Conservation (phyloP, 2,329 filamentous ascomycete genomes). For the Diaporthe sp. region DNA sequence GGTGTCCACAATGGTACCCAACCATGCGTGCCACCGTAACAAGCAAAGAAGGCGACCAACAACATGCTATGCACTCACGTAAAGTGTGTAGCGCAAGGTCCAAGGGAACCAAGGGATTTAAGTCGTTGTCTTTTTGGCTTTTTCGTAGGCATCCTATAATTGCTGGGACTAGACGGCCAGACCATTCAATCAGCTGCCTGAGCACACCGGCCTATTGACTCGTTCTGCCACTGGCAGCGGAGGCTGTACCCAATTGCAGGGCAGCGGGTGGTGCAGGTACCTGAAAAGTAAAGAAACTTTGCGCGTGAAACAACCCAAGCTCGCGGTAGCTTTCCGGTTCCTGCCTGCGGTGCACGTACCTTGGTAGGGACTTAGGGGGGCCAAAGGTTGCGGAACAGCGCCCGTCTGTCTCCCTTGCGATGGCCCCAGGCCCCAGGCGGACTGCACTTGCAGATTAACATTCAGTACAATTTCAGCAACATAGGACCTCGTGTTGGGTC, state of each 20-base stretch:
- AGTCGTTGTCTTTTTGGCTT: background rate
- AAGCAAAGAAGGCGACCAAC: background rate
- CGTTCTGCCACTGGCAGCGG: slow-evolving; percentile 11
- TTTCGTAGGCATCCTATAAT: slow-evolving; percentile 21
- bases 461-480: background rate
- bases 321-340: slow-evolving; percentile 28
- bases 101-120: background rate
- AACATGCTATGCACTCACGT: background rate
- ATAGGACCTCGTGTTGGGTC: background rate
- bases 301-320: slow-evolving; percentile 30
- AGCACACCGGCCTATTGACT: slow-evolving; percentile 20
- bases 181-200: slow-evolving; percentile 1
- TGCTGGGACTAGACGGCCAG: slow-evolving; percentile 13
- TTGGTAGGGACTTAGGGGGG: background rate
- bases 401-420: background rate
- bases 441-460: slow-evolving; percentile 3
- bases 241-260: slow-evolving; percentile 17
- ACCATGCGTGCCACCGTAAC: slow-evolving; percentile 14
- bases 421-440: background rate
- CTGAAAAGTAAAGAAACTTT: slow-evolving; percentile 25
- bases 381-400: slow-evolving; percentile 1
- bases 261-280: slow-evolving; percentile 25
- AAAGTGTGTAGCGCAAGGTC: background rate
- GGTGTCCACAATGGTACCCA: slow-evolving; percentile 2
- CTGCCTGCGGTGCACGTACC: slow-evolving; percentile 26